Evolutionary conservation across 495 filamentous ascomycete genomes (phyloP).

Genomic region (Parathielavia hyrcaniae): DNA sequence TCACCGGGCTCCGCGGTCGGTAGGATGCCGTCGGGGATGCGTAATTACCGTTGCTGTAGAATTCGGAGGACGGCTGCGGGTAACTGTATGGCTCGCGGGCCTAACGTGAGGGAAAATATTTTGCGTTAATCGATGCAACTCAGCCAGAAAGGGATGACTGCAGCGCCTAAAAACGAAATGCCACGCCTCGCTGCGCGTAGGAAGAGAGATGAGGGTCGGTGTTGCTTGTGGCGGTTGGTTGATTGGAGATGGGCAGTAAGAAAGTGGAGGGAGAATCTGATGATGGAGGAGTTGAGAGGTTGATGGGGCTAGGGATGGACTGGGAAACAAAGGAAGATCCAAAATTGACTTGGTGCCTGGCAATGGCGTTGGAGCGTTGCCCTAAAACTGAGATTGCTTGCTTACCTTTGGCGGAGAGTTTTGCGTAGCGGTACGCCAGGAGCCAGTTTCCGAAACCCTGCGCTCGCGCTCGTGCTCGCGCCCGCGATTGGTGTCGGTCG

Average conservation of each 20-base stretch:
- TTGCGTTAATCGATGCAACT: conserved; percentile 19
- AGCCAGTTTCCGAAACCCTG: conserved; percentile 39
- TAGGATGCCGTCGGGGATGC: conserved; percentile 52
- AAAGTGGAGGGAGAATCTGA: conserved; percentile 2
- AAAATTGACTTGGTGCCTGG: conserved; percentile 1
- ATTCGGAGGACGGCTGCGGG: conserved; percentile 38
- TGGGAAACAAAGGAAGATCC: conserved; percentile 9
- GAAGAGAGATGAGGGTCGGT: not conserved
- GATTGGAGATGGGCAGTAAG: not conserved
- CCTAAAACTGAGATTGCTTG: conserved; percentile 24
- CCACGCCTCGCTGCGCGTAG: conserved; percentile 3
- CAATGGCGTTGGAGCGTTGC: conserved; percentile 5
- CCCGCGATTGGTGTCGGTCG: conserved; percentile 40
- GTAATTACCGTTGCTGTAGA: conserved; percentile 52
- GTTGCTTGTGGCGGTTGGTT: not conserved
- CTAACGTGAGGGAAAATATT: conserved; percentile 34
- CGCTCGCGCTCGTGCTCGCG: conserved; percentile 36
- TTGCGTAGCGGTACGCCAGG: conserved; percentile 35
- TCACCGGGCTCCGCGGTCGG: conserved; percentile 49
- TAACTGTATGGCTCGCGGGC: conserved; percentile 48
- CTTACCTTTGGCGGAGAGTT: conserved; percentile 39
- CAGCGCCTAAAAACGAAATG: not conserved
- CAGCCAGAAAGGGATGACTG: not conserved
- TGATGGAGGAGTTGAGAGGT: not conserved
- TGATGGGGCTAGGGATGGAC: conserved; percentile 1